Conservation (phyloP, 1,139 yeast genomes). For the Hyphopichia buzzinii region DNA sequence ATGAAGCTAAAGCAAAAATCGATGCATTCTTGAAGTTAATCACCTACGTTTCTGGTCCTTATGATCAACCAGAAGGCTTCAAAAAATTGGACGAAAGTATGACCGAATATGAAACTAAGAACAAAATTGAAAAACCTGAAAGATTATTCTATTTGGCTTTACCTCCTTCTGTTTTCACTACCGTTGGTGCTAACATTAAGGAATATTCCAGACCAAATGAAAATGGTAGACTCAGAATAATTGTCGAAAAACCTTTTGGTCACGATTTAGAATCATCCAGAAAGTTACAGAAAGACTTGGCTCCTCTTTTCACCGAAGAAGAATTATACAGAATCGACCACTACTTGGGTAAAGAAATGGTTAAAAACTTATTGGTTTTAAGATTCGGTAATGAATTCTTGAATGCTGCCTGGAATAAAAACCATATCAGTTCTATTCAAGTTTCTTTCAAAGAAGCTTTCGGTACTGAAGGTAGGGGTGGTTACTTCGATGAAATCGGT, state of each 20-base stretch:
- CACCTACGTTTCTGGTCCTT: constrained; percentile 72
- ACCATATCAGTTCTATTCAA: constrained; percentile 76
- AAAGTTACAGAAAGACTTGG: constrained; percentile 69
- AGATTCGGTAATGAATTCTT: constrained; percentile 89
- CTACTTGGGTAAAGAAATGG: constrained; percentile 97
- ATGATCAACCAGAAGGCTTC: constrained; percentile 78
- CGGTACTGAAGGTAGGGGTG: constrained; percentile 99
- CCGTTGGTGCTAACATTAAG: constrained; percentile 75
- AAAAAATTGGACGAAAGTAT: constrained; percentile 52
- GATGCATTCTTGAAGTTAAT: constrained; percentile 65
- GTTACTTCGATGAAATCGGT: constrained; percentile 93
- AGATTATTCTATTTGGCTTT: constrained; percentile 89
- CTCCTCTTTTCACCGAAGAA: constrained; percentile 86
- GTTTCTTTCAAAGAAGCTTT: constrained; percentile 93
- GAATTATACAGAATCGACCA: constrained; percentile 96
- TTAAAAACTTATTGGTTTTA: constrained; percentile 82
- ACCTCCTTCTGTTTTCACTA: constrained; percentile 88
- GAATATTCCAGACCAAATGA: constrained; percentile 58
- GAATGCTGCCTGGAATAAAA: constrained; percentile 82
- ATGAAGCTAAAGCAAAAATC: constrained; percentile 46
- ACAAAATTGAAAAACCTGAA: constrained; percentile 50
- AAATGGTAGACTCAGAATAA: constrained; percentile 72
- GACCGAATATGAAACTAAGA: constrained; percentile 54
- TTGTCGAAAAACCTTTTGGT: constrained; percentile 97
- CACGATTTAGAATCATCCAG: constrained; percentile 80